A percentile compares a stretch with the other conserved stretches of the same genome.
These are phyloP conservation scores for Akanthomyces uredinophilus DNA, from an alignment of 2,329 filamentous ascomycete genomes.

Conservation along the genomic window DNA sequence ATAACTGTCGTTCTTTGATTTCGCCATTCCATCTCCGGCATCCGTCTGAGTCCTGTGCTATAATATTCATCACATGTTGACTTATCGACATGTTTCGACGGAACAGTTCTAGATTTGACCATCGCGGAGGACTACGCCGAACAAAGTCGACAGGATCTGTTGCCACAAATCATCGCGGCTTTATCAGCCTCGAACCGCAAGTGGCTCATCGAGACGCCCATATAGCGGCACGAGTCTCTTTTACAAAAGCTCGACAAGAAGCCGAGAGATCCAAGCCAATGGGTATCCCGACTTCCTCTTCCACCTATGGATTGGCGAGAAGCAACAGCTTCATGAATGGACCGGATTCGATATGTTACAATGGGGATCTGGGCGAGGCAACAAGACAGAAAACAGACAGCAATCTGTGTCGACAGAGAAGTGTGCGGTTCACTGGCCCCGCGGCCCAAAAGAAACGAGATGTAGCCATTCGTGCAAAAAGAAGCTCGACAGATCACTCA, in stretches of 20 bases:
- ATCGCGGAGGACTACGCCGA: slow-evolving; percentile 39
- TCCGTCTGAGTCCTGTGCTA: neutral
- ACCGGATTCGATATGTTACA: slow-evolving; percentile 15
- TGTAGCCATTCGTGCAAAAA: slow-evolving; percentile 27
- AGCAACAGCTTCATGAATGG: slow-evolving; percentile 21
- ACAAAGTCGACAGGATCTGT: slow-evolving; percentile 51
- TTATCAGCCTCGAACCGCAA: slow-evolving; percentile 45
- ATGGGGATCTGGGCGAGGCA: slow-evolving; percentile 17
- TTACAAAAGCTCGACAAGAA: slow-evolving; percentile 38
- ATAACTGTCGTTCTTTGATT: slow-evolving; percentile 3
- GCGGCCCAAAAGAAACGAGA: slow-evolving; percentile 25
- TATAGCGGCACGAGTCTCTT: slow-evolving; percentile 58
- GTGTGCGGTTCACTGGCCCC: slow-evolving; percentile 49
- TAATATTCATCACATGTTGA: neutral
- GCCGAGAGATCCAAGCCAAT: neutral
- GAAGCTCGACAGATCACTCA: slow-evolving; percentile 1
- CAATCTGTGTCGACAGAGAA: slow-evolving; percentile 42
- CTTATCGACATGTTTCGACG: slow-evolving; percentile 41
- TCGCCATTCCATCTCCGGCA: neutral
- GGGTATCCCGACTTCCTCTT: neutral
- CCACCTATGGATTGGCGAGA: slow-evolving; percentile 9
- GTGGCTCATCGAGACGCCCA: slow-evolving; percentile 55
- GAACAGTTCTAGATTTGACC: slow-evolving; percentile 40
- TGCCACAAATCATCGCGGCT: slow-evolving; percentile 30
- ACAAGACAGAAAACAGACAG: slow-evolving; percentile 17